Base-by-base conservation (phyloP, 345 rosid species). In the Cardamine occulta region DNA sequence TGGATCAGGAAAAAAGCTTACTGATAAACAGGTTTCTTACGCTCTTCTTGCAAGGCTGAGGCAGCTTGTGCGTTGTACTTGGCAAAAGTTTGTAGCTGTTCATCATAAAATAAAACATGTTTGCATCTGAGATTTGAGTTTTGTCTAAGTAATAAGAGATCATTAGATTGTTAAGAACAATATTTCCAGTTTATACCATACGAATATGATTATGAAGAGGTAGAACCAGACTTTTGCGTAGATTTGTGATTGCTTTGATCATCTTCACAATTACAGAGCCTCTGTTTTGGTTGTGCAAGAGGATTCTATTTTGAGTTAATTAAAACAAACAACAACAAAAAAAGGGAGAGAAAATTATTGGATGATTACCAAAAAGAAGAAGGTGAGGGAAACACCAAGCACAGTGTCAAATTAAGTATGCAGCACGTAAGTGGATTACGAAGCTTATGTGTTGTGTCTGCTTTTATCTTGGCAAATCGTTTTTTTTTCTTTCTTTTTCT, bases 51-150 rank as follows among this genome's bases (percentile, higher is more conserved):
- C 61, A 79, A 68, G 15, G 82, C 71, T 9, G 79, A 74, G 7
- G 72, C 61, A 74, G 82, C 82, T 79, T 79, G 82, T 67, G 82
- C 74, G 67, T 74, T 79, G 53, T 79, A 47, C 40, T 68, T 66
- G 0, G 65, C 59, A 26, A 60, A 74, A 62, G 52, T 51, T 66
- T 73, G 77, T 39, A 78, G 57, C 81, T 78, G 54, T 32, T 75
- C 55, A 39, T 23, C 51, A 47, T 1, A 47, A 6, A 45, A 17
- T 11, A 58, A 52, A 51, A 69, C 31, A 75, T 58, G 24, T 60
- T 34, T 61, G 57, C 48, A 75, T 68, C 48, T 55, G 54, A 55
- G 71, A 76, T 47, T 31, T 34, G 60, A 71, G 47, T 55, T 57
- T 13, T 45, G 48, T 64, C 39, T 2, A 56, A 28, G 32, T 32